Base-by-base conservation (phyloP, 306 rosid genomes). In the Sphenostylis stenocarpa region DNA sequence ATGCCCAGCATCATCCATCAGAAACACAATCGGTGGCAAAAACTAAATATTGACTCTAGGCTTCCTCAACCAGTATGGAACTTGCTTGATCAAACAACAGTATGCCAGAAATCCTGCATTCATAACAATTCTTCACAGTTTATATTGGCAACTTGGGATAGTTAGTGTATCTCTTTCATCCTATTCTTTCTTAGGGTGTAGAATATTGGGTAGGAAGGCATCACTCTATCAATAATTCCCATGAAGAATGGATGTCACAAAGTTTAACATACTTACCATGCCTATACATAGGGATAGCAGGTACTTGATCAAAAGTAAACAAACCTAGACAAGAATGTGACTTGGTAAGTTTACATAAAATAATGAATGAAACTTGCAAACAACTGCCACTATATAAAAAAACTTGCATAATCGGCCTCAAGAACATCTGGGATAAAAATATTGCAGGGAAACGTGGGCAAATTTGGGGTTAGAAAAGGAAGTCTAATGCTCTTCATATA, bases 1-100 rank as follows among this genome's bases (percentile, higher is more conserved):
- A 73, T 90, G 96, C 76, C 94, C 96, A 31, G 89, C 84, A 53
- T 96, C 98, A 76, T 96, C 99, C 99, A 96, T 96, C 78, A 72
- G 81, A 80, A 80, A 81, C 64, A 41, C 63, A 55, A 84, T 67
- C 43, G 29, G 75, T 31, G 72, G 72, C 76, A 78, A 84, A 60
- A 73, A 55, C 74, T 82, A 77, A 74, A 70, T 73, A 66, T 84
- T 43, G 67, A 57, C 49, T 44, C 47, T 45, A 11, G 39, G 65
- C 77, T 57, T 83, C 80, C 78, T 34, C 80, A 57, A 38, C 53
- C 66, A 70, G 19, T 71, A 49, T 8, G 68, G 67, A 38, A 48
- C 79, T 77, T 16, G 55, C 53, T 71, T 49, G 56, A 79, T 72
- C 78, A 38, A 82, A 60, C 82, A 71, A 20, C 20, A 75, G 47